A percentile compares a stretch with the other conserved stretches of the same genome.
These are phyloP conservation scores for Annulohypoxylon maeteangense DNA, from an alignment of 495 filamentous ascomycete species.

Conservation along the genomic window DNA sequence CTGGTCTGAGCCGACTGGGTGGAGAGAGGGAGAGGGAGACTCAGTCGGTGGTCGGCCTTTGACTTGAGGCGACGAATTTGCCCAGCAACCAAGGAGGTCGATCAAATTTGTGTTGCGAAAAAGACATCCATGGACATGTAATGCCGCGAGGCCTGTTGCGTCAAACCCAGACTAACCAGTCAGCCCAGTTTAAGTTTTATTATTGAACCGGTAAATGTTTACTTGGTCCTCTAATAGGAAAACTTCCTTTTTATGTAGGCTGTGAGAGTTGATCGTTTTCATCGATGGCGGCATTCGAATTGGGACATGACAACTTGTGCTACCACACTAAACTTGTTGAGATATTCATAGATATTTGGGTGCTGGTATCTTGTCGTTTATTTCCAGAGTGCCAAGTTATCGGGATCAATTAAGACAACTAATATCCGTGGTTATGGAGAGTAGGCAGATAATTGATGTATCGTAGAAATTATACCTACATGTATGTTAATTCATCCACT, in stretches of 20 bases:
- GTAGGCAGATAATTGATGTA: neutral
- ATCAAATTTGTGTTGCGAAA: conserved; percentile 28
- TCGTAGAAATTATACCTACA: neutral
- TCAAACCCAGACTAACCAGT: neutral
- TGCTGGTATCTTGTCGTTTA: neutral
- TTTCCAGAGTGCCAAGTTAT: neutral
- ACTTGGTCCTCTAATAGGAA: conserved; percentile 3
- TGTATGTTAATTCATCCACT: neutral
- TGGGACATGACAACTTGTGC: conserved; percentile 18
- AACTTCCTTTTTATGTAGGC: neutral
- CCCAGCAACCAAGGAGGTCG: neutral
- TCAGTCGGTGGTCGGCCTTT: conserved; percentile 36
- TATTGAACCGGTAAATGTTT: neutral
- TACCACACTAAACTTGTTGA: neutral
- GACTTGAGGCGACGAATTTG: conserved; percentile 17
- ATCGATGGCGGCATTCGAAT: conserved; percentile 17
- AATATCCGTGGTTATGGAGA: neutral
- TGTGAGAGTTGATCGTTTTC: neutral
- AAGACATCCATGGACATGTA: neutral
- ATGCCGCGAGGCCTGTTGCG: conserved; percentile 19
- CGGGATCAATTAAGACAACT: neutral
- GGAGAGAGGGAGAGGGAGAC: neutral
- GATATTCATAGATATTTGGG: neutral
- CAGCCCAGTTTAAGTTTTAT: too few relatives aligned
- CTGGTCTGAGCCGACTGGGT: neutral